phyloP scores from a whole-genome alignment of 208 protist species.

The Entamoeba invadens region DNA sequence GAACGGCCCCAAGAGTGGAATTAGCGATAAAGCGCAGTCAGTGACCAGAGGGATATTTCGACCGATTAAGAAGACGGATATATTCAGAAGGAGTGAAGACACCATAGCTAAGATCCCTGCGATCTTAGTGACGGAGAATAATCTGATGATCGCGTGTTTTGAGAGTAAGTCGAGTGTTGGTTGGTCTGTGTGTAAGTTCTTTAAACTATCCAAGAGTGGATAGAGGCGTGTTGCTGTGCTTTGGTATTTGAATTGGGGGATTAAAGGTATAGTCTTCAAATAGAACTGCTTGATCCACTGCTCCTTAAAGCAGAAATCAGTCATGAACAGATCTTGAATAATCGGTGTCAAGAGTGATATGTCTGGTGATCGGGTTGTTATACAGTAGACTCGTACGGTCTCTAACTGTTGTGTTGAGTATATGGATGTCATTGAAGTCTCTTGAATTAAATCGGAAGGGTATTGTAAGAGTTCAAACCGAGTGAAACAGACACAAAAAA shows the following conservation, averaged over 20 bases:
- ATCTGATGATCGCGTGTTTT: background rate
- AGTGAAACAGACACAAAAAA: background rate
- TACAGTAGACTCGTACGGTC: background rate
- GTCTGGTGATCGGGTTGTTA: background rate
- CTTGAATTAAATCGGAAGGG: background rate
- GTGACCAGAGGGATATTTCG: background rate
- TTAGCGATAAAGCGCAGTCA: background rate
- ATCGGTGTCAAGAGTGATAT: background rate
- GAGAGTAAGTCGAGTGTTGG: background rate
- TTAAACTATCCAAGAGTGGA: background rate
- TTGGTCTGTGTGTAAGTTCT: background rate
- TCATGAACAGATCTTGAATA: background rate
- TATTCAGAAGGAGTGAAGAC: background rate
- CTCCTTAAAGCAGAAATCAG: background rate
- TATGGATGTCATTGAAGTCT: background rate
- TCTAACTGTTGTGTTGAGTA: background rate
- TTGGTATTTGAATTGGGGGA: background rate
- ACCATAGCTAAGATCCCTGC: background rate
- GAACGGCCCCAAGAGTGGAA: background rate
- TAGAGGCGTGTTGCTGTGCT: background rate
- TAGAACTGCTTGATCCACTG: background rate
- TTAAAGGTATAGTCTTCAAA: background rate
- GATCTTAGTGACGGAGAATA: background rate
- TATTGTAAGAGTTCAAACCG: background rate
- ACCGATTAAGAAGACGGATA: background rate